phyloP scores from a whole-genome alignment of 1,284 basidiomycete genomes.

The Pterulicium gracile region DNA sequence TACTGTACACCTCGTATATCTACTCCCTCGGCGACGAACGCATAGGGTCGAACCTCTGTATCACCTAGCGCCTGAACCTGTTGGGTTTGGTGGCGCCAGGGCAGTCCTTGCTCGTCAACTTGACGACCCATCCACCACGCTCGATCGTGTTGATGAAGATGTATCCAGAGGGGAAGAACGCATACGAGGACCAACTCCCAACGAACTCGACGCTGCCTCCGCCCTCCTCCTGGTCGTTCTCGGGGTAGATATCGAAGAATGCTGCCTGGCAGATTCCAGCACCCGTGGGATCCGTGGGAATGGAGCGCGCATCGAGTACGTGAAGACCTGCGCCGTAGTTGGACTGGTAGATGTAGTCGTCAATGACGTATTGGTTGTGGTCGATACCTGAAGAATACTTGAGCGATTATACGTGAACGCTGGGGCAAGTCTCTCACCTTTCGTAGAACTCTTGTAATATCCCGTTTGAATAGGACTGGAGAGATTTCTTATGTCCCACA shows the following conservation, averaged over 20 bases:
- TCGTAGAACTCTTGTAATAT: slow-evolving; percentile 13
- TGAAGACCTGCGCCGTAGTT: slow-evolving; percentile 20
- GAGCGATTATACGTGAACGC: too few relatives aligned
- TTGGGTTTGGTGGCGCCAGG: too few relatives aligned
- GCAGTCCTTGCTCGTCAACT: too few relatives aligned
- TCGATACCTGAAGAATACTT: slow-evolving; percentile 16
- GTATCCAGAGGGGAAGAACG: slow-evolving; percentile 14
- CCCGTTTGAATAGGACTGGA: slow-evolving; percentile 15
- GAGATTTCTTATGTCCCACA: slow-evolving; percentile 19
- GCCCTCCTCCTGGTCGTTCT: slow-evolving; percentile 13
- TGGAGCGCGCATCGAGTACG: slow-evolving; percentile 16
- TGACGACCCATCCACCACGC: slow-evolving; percentile 10
- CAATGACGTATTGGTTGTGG: slow-evolving; percentile 19
- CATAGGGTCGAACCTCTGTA: too few relatives aligned
- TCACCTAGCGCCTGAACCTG: too few relatives aligned
- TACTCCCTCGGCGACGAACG: too few relatives aligned
- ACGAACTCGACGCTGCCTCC: slow-evolving; percentile 11
- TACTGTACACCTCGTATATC: too few relatives aligned
- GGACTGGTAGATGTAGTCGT: too few relatives aligned
- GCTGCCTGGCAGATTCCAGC: slow-evolving; percentile 11
- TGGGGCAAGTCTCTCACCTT: too few relatives aligned
- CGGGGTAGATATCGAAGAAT: slow-evolving; percentile 14
- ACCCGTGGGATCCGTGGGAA: slow-evolving; percentile 15
- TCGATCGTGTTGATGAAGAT: slow-evolving; percentile 16
- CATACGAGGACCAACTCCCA: slow-evolving; percentile 15